Evolutionary conservation across 208 protist species (phyloP), one percentile per base, ranked within the genome.

Genomic region (Crithidia fasciculata): DNA sequence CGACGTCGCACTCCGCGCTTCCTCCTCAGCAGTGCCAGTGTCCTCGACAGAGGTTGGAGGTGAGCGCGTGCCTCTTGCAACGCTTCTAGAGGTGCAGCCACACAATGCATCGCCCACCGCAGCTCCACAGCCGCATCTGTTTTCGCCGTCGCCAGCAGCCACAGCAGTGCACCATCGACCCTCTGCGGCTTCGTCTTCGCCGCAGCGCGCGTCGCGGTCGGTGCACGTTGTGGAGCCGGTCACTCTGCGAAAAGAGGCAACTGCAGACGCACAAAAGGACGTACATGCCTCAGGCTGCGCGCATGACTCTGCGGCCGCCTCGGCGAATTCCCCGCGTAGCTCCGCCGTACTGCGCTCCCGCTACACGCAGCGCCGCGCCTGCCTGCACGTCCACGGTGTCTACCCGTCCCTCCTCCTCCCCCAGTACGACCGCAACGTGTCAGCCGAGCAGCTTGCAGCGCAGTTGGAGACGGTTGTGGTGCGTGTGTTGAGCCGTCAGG

Each of bases 401-500:
- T 93, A 93, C 64, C 91, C 91, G 13, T 92, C 89, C 69, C 88
- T 96, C 59, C 76, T 87, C 45, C 87, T 93, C 16, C 81, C 80
- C 28, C 86, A 85, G 54, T 80, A 87, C 75, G 75, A 88, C 66
- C 65, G 50, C 19, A 52, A 65, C 56, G 72, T 92, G n/a, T 81
- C 83, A 37, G 76, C 84, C 0, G 78, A 70, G 47, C 84, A 96
- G 84, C 92, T 96, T 60, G 91, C 82, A 15, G 88, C 89, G 2
- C 87, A 93, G 75, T 80, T 96, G 7, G 91, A 96, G 74, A 45
- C 82, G 0, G 81, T 92, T 19, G 86, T 81, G 8, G 73, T 85
- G 57, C 81, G 71, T 16, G n/a, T 64, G 12, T 49, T 85, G 9
- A 54, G 59, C 19, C 43, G 56, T 13, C 74, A 79, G 54, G 63